Evolutionary conservation across 768 basidiomycete species (phyloP).

Genomic region (Agrocybe pediades): DNA sequence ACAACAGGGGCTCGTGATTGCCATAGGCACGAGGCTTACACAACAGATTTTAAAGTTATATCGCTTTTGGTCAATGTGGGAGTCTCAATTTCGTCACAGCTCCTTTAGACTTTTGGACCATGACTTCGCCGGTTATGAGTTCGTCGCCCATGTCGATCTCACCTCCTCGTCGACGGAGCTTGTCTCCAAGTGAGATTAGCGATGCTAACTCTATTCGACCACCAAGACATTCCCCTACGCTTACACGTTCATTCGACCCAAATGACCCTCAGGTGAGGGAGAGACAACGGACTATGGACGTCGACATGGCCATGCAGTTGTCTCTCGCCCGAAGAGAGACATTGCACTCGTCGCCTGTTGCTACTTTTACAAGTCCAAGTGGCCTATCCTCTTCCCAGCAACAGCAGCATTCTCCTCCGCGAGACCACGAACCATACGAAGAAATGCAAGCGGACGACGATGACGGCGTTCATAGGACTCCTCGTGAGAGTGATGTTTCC

Average conservation of each 20-base stretch:
- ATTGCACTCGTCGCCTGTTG: slow-evolving; percentile 36
- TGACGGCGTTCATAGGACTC: not conserved
- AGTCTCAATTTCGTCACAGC: not conserved
- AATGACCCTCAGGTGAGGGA: slow-evolving; percentile 78
- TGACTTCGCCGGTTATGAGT: slow-evolving; percentile 41
- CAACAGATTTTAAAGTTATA: no score
- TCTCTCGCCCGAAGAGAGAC: slow-evolving; percentile 73
- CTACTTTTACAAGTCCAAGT: slow-evolving; percentile 16
- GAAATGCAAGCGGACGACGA: not conserved
- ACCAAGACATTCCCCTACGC: slow-evolving; percentile 57
- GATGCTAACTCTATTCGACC: slow-evolving; percentile 35
- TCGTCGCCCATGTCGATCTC: slow-evolving; percentile 50
- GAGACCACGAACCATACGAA: slow-evolving; percentile 9
- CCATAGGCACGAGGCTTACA: no score
- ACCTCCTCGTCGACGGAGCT: slow-evolving; percentile 39
- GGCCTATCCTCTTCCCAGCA: slow-evolving; percentile 20
- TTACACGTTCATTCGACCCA: slow-evolving; percentile 62
- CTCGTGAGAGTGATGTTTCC: not conserved
- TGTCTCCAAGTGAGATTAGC: slow-evolving; percentile 41
- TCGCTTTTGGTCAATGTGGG: not conserved
- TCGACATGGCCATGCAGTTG: slow-evolving; percentile 86
- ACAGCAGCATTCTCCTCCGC: not conserved
- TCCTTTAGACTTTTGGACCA: slow-evolving; percentile 14
- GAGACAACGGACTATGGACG: slow-evolving; percentile 91
- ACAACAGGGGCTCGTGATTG: slow-evolving; percentile 64